These are phyloP conservation scores for Cinnamomum micranthum DNA, from an alignment of 164 flowering plant species.

Conservation along the genomic window DNA sequence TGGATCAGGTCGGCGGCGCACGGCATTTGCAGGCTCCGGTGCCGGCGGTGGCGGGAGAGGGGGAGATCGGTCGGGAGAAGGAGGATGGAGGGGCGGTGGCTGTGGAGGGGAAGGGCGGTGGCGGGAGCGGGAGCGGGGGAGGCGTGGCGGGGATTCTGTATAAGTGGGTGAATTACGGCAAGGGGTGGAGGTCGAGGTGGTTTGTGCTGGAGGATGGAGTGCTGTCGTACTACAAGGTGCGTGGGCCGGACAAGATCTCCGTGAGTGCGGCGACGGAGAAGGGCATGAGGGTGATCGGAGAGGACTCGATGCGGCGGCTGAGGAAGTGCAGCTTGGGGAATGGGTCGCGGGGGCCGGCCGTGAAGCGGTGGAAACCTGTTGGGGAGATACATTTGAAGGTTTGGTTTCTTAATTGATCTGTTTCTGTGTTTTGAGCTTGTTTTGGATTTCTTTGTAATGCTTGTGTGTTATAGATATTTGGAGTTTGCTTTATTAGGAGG, in stretches of 20 bases:
- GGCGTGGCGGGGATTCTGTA: constrained; percentile 70
- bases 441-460: neutral
- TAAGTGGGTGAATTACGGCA: constrained; percentile 97
- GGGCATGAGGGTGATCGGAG: constrained; percentile 68
- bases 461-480: neutral
- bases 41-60: constrained; percentile 39
- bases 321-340: constrained; percentile 31
- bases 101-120: constrained; percentile 27
- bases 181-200: constrained; percentile 84
- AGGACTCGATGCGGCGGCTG: constrained; percentile 62
- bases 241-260: constrained; percentile 82
- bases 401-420: constrained; percentile 7
- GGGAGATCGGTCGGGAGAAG: constrained; percentile 4
- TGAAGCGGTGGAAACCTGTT: constrained; percentile 68
- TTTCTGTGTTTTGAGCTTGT: neutral
- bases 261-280: constrained; percentile 48
- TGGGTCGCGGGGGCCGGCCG: constrained; percentile 19
- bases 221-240: constrained; percentile 86
- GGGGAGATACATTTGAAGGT: constrained; percentile 98
- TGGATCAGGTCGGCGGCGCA: constrained; percentile 22
- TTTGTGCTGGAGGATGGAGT: constrained; percentile 85
- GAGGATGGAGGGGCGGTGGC: constrained; percentile 19
- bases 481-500: neutral
- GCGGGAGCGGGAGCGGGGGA: constrained; percentile 26
- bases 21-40: constrained; percentile 37